Evolutionary conservation across 2,329 filamentous ascomycete species (phyloP), one percentile per base, ranked within the genome.

Genomic region (Pseudogymnoascus sp.): DNA sequence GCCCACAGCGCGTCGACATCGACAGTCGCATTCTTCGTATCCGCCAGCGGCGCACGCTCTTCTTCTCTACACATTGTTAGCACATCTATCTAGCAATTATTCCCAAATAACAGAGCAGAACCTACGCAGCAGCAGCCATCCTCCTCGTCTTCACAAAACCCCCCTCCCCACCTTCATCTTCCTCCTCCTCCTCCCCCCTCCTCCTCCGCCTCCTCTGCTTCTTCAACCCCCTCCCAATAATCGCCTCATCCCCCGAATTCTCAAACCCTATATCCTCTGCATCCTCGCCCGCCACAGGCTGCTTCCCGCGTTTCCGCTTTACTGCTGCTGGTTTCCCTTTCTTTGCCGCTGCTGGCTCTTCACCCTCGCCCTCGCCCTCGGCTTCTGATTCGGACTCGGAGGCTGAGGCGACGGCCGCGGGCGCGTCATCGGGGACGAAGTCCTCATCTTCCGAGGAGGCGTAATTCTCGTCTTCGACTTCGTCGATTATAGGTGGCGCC

Each of bases 391-490:
- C 73, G 6, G 80, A 80, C 63, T 81, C 84, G 0, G 78, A 80
- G 12, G 74, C 77, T 14, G 76, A 79, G 33, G 67, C 72, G 23
- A 77, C 78, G n/a, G 74, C 69, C 12, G 69, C 72, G 38, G 74
- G 69, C 29, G 71, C 79, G 16, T 78, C 78, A 52, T 84, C 85
- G n/a, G 83, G 83, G 23, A 85, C 82, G 65, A 91, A 91, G 70
- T 91, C 87, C 8, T 87, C 89, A 71, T 91, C 88, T 67, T 90
- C 85, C 3, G 87, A 86, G 1, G 87, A 90, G 14, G 80, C 83
- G 69, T 90, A 90, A 63, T 83, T 77, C 64, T 83, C 81, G 31
- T 72, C 70, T 3, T 66, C 66, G 16, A 66, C 41, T n/a, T 45
- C 41, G 66, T 70, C 73, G 72, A 73, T 73, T 69, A 73, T 70